These are phyloP conservation scores for Calonectria fujianensis DNA, from an alignment of 2,329 filamentous ascomycete species.

Conservation along the genomic window DNA sequence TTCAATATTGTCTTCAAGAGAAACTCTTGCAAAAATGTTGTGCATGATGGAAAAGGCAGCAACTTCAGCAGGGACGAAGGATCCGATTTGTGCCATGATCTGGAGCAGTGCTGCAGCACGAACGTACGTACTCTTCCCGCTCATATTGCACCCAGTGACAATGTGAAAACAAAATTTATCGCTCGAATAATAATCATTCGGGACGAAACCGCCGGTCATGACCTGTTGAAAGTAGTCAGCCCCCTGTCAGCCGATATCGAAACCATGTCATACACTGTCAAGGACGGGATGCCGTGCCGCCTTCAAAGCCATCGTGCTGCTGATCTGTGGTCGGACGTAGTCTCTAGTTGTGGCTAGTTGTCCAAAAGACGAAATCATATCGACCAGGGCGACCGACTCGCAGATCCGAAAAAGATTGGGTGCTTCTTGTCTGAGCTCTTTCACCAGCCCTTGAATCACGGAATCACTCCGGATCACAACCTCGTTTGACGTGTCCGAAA, in stretches of 20 bases:
- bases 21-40: constrained; percentile 91
- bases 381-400: constrained; percentile 89
- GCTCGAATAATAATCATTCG: constrained; percentile 92
- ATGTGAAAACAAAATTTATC: constrained; percentile 90
- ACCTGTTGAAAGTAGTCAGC: constrained; percentile 63
- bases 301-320: constrained; percentile 82
- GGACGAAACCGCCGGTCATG: constrained; percentile 81
- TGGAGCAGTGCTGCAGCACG: constrained; percentile 87
- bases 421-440: constrained; percentile 82
- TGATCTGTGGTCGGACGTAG: constrained; percentile 80
- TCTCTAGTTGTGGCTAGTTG: constrained; percentile 79
- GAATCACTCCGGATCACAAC: constrained; percentile 88
- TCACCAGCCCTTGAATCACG: constrained; percentile 82
- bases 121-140: constrained; percentile 97
- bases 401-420: constrained; percentile 87
- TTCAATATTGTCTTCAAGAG: constrained; percentile 90
- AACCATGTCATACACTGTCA: constrained; percentile 73
- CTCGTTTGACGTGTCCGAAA: constrained; percentile 88
- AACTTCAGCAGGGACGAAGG: constrained; percentile 90
- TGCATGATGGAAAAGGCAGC: constrained; percentile 87
- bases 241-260: background rate
- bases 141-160: constrained; percentile 98
- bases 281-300: constrained; percentile 85
- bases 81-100: constrained; percentile 95
- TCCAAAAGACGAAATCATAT: constrained; percentile 88